phyloP scores from a whole-genome alignment of 2,329 filamentous ascomycete species.

The Tolypocladium inflatum region DNA sequence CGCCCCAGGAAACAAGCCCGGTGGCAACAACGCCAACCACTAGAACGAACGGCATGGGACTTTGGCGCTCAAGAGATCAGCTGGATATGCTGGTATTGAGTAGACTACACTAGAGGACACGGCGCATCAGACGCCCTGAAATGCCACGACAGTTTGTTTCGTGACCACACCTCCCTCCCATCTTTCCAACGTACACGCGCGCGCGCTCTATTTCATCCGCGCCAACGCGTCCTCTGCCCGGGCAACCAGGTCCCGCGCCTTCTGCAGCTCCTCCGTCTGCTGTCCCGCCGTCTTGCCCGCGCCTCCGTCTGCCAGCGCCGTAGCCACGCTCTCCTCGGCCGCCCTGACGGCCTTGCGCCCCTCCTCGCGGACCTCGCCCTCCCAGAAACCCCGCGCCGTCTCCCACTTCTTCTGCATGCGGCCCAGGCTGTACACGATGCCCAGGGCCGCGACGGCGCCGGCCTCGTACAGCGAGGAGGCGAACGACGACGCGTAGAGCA shows the following conservation, averaged over 20 bases:
- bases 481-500: slow-evolving; percentile 47
- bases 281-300: slow-evolving; percentile 12
- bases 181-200: neutral
- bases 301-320: slow-evolving; percentile 29
- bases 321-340: slow-evolving; percentile 42
- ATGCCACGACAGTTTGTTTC: neutral
- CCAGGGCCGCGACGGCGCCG: slow-evolving; percentile 51
- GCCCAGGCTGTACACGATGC: slow-evolving; percentile 48
- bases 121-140: neutral
- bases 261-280: slow-evolving; percentile 24
- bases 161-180: neutral
- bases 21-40: neutral
- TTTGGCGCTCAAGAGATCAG: slow-evolving; percentile 4
- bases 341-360: slow-evolving; percentile 52
- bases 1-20: neutral
- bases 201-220: slow-evolving; percentile 30
- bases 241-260: slow-evolving; percentile 34
- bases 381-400: slow-evolving; percentile 49
- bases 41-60: neutral
- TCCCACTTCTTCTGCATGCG: slow-evolving; percentile 57
- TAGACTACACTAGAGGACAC: slow-evolving; percentile 17
- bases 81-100: slow-evolving; percentile 10
- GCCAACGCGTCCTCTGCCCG: slow-evolving; percentile 39
- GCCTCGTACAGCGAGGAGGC: slow-evolving; percentile 49
- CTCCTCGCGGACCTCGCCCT: slow-evolving; percentile 57